These are phyloP conservation scores for Crotalaria pallida DNA, from an alignment of 306 rosid genomes.

Conservation along the genomic window DNA sequence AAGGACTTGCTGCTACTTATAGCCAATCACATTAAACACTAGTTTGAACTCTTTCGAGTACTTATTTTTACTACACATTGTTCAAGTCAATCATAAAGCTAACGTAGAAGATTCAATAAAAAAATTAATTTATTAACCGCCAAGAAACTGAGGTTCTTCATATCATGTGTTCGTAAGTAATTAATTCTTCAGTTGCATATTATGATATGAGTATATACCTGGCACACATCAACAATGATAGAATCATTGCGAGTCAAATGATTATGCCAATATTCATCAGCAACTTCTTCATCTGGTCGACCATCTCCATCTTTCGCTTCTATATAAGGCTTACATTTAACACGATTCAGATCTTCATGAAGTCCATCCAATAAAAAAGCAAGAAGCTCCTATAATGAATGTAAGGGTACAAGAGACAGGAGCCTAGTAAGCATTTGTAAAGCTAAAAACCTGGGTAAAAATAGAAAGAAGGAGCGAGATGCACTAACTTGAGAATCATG, in stretches of 20 bases:
- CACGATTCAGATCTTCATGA: constrained; percentile 98
- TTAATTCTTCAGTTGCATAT: background rate
- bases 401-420: constrained; percentile 16
- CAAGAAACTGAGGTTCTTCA: constrained; percentile 9
- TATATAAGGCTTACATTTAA: constrained; percentile 86
- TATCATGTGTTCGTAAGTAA: background rate
- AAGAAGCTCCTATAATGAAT: constrained; percentile 68
- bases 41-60: constrained; percentile 2
- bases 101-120: background rate
- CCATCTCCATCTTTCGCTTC: constrained; percentile 90
- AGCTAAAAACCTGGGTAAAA: constrained; percentile 14
- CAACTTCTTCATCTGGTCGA: constrained; percentile 73
- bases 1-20: background rate
- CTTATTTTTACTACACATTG: constrained; percentile 9
- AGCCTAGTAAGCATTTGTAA: constrained; percentile 14
- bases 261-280: constrained; percentile 93
- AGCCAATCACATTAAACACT: background rate
- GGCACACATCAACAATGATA: constrained; percentile 96
- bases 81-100: constrained; percentile 14
- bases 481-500: constrained; percentile 96
- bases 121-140: background rate
- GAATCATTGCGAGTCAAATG: constrained; percentile 97
- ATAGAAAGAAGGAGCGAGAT: constrained; percentile 27
- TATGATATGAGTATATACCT: constrained; percentile 48
- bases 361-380: no score